Percentiles rank a stretch among this genome's conserved stretches.
Conservation (phyloP, 2,329 filamentous ascomycete species). For the Cladorrhinum sp. region DNA sequence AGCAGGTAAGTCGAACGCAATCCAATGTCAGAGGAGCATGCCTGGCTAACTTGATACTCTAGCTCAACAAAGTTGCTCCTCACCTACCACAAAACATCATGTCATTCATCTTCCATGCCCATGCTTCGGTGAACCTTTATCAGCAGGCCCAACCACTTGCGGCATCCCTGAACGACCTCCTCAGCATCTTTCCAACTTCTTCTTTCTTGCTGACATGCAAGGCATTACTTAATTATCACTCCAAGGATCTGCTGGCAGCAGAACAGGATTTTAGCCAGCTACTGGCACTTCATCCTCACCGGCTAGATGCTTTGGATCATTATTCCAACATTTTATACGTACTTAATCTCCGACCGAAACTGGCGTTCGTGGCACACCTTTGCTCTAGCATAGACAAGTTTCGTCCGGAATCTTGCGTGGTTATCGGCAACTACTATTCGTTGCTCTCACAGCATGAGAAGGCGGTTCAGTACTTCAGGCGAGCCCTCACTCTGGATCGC, state of each 20-base stretch:
- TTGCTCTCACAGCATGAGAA: constrained; percentile 94
- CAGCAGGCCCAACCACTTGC: constrained; percentile 76
- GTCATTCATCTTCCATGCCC: constrained; percentile 89
- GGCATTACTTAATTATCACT: constrained; percentile 84
- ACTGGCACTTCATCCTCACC: constrained; percentile 68
- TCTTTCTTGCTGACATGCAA: constrained; percentile 88
- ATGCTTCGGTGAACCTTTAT: constrained; percentile 88
- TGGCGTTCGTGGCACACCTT: constrained; percentile 88
- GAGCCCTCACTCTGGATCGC: constrained; percentile 84
- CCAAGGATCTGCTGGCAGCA: constrained; percentile 70
- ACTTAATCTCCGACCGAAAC: constrained; percentile 78
- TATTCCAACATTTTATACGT: constrained; percentile 98
- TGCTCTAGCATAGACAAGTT: constrained; percentile 93
- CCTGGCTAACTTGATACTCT: constrained; percentile 29
- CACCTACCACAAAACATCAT: constrained; percentile 86
- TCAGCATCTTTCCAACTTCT: constrained; percentile 80
- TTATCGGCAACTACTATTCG: constrained; percentile 96
- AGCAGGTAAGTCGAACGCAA: constrained; percentile 62
- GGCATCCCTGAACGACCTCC: constrained; percentile 70
- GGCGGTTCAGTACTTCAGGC: constrained; percentile 94
- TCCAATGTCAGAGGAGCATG: not conserved
- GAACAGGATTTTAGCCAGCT: constrained; percentile 72
- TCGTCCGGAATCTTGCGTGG: constrained; percentile 92
- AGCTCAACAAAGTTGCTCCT: constrained; percentile 69
- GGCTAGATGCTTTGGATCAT: constrained; percentile 87